Evolutionary conservation across 805 yeast genomes (phyloP).

Genomic region (Clavispora vitiphila): DNA sequence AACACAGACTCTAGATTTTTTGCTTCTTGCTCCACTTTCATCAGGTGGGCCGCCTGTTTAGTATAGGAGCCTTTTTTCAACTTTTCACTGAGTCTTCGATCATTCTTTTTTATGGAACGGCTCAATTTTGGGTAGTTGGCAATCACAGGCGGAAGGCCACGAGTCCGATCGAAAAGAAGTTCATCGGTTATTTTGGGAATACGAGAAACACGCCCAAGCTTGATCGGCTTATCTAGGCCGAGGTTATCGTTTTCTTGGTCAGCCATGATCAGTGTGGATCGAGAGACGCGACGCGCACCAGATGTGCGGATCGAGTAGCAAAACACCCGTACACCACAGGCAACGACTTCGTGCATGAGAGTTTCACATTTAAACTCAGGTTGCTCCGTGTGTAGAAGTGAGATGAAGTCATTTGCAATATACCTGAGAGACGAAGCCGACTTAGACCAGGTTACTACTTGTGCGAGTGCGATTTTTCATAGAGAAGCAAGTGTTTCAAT

Average conservation of each 20-base stretch:
- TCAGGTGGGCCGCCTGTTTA: conserved; percentile 12
- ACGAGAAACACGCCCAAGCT: conserved; percentile 26
- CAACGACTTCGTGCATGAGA: too few relatives aligned
- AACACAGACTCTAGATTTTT: conserved; percentile 31
- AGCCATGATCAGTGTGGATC: conserved; percentile 2
- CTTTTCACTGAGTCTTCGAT: conserved; percentile 13
- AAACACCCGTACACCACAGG: background rate
- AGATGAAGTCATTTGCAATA: too few relatives aligned
- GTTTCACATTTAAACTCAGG: too few relatives aligned
- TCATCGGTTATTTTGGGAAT: conserved; percentile 37
- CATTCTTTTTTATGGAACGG: conserved; percentile 24
- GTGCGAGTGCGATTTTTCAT: too few relatives aligned
- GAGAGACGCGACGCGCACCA: conserved; percentile 1
- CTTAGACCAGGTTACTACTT: too few relatives aligned
- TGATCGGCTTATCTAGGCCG: conserved; percentile 34
- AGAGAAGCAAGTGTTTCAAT: too few relatives aligned
- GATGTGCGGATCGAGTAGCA: too few relatives aligned
- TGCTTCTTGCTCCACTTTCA: conserved; percentile 28
- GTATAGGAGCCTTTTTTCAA: conserved; percentile 12
- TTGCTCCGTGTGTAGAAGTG: too few relatives aligned
- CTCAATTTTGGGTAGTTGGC: conserved; percentile 26
- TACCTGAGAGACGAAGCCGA: too few relatives aligned
- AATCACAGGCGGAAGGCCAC: conserved; percentile 31
- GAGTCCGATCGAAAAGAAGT: conserved; percentile 27
- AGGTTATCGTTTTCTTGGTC: conserved; percentile 18